Conservation (phyloP, 2,329 filamentous ascomycete species). For the Sclerotinia glacialis region DNA sequence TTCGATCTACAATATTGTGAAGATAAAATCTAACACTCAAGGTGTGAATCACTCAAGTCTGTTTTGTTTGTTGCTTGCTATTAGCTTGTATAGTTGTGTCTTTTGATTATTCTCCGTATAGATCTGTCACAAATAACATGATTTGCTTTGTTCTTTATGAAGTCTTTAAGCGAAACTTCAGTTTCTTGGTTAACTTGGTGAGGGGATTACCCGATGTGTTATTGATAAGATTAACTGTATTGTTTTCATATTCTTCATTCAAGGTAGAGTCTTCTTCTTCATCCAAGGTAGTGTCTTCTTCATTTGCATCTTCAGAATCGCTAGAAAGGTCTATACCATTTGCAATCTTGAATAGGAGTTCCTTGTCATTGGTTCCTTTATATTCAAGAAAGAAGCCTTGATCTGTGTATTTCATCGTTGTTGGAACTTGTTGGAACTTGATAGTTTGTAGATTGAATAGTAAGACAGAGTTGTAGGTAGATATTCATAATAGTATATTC, state of each 20-base stretch:
- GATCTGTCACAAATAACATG: background rate
- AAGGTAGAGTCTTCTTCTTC: background rate
- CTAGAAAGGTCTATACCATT: background rate
- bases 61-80: too few species aligned
- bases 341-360: background rate
- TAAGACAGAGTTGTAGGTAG: background rate
- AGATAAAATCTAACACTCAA: background rate
- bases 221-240: background rate
- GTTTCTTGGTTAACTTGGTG: too few species aligned
- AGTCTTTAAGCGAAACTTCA: too few species aligned
- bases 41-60: background rate
- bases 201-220: background rate
- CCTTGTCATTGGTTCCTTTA: background rate
- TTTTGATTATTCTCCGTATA: background rate
- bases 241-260: background rate
- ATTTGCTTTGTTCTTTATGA: background rate
- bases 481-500: background rate
- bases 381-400: background rate
- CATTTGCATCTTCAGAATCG: background rate
- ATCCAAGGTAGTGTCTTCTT: too few species aligned
- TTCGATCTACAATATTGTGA: background rate
- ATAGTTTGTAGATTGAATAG: background rate
- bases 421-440: background rate
- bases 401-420: background rate
- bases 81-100: background rate